Evolutionary conservation across 1,284 basidiomycete genomes (phyloP).

Genomic region (Cryptococcus sp.): DNA sequence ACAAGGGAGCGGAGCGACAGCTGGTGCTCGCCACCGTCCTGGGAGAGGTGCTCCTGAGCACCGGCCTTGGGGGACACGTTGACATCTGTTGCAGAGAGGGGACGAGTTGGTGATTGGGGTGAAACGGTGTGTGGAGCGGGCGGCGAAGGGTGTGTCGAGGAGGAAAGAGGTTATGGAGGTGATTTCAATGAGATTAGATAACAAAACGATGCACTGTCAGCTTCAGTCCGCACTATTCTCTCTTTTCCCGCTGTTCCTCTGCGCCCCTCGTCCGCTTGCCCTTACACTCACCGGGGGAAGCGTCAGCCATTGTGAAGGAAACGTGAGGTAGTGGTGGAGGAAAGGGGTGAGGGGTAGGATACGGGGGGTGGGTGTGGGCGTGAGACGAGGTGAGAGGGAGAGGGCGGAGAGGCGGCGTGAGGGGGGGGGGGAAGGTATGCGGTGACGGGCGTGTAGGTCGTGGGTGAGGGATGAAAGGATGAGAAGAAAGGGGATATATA

Average conservation of each 20-base stretch:
- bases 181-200: no score
- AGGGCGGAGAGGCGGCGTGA: background rate
- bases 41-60: conserved; percentile 19
- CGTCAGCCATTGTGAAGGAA: no score
- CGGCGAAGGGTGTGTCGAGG: conserved; percentile 13
- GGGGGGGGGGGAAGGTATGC: background rate
- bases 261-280: no score
- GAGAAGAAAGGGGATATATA: background rate
- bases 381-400: background rate
- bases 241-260: no score
- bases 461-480: background rate
- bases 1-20: conserved; percentile 90
- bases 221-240: no score
- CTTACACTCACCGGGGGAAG: no score
- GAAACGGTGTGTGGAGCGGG: conserved; percentile 1
- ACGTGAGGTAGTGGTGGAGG: no score
- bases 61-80: conserved; percentile 32
- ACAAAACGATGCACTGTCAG: no score
- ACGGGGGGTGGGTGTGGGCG: background rate
- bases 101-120: background rate
- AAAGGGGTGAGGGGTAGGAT: background rate
- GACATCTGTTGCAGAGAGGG: conserved; percentile 16
- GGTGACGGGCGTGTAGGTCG: background rate
- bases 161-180: no score
- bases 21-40: conserved; percentile 20